These are phyloP conservation scores for Coelastrella sp. DNA, from an alignment of 139 green algal genomes.

Conservation along the genomic window DNA sequence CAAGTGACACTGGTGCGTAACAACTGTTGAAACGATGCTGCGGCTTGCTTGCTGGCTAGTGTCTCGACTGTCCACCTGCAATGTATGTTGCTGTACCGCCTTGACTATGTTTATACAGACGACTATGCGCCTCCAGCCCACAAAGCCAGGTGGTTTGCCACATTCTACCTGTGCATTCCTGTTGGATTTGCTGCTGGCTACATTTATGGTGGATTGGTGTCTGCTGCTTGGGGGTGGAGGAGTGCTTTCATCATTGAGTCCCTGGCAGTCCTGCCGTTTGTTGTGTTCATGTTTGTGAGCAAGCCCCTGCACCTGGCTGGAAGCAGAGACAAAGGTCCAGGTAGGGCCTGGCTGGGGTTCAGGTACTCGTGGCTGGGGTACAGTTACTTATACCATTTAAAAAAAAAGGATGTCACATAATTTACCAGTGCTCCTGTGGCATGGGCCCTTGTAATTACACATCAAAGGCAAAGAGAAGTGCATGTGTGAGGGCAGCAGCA, in stretches of 20 bases:
- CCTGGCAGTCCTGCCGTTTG: conserved; percentile 85
- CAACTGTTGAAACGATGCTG: no score
- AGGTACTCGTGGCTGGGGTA: not conserved
- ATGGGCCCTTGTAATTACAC: no score
- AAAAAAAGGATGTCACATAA: no score
- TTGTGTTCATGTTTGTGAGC: conserved; percentile 64
- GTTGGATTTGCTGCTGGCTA: conserved; percentile 85
- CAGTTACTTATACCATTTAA: no score
- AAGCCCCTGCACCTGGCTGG: conserved; percentile 73
- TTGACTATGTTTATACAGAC: conserved; percentile 65
- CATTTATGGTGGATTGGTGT: conserved; percentile 79
- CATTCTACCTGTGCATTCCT: conserved; percentile 96
- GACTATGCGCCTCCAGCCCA: conserved; percentile 81
- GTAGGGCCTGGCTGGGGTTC: not conserved
- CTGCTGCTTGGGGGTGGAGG: conserved; percentile 78
- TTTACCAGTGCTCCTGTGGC: no score
- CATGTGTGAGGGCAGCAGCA: no score
- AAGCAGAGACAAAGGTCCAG: conserved; percentile 40
- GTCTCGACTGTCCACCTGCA: not conserved
- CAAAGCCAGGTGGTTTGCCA: conserved; percentile 88
- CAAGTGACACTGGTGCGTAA: no score
- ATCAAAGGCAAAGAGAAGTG: no score
- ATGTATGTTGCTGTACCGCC: not conserved
- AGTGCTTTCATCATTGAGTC: conserved; percentile 87
- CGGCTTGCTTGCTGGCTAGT: not conserved